A percentile compares a stretch with the other conserved stretches of the same genome.
These are phyloP conservation scores for Fusarium sp. DNA, from an alignment of 2,329 filamentous ascomycete species.

Conservation along the genomic window DNA sequence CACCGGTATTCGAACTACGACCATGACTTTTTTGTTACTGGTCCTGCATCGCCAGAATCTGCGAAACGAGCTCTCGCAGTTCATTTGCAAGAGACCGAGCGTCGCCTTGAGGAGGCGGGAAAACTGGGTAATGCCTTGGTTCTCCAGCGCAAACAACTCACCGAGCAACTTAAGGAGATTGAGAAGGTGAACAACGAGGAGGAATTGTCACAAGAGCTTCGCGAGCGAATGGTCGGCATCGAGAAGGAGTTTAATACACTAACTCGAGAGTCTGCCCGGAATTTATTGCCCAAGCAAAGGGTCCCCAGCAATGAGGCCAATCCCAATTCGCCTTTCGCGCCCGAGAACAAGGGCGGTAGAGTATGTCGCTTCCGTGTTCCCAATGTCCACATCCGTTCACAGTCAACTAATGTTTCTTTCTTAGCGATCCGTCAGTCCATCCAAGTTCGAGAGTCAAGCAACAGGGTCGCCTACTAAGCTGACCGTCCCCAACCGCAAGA, in stretches of 20 bases:
- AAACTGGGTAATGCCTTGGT: conserved; percentile 89
- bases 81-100: conserved; percentile 91
- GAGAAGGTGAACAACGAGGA: conserved; percentile 80
- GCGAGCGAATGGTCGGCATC: conserved; percentile 83
- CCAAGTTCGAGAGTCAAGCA: conserved; percentile 85
- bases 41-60: conserved; percentile 80
- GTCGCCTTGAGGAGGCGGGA: conserved; percentile 89
- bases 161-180: conserved; percentile 84
- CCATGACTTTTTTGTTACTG: conserved; percentile 80
- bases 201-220: conserved; percentile 85
- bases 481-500: conserved; percentile 84
- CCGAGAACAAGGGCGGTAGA: conserved; percentile 63
- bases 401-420: conserved; percentile 22
- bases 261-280: conserved; percentile 87
- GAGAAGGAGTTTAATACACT: conserved; percentile 97
- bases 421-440: conserved; percentile 77
- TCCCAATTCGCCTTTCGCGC: conserved; percentile 63
- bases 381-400: background rate
- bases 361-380: conserved; percentile 54
- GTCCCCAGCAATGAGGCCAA: conserved; percentile 75
- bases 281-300: conserved; percentile 86
- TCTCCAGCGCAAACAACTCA: conserved; percentile 85
- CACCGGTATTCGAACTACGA: conserved; percentile 88
- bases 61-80: conserved; percentile 90
- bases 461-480: conserved; percentile 90